Base-by-base conservation (phyloP, 805 yeast genomes). In the Metschnikowia peoriensis region DNA sequence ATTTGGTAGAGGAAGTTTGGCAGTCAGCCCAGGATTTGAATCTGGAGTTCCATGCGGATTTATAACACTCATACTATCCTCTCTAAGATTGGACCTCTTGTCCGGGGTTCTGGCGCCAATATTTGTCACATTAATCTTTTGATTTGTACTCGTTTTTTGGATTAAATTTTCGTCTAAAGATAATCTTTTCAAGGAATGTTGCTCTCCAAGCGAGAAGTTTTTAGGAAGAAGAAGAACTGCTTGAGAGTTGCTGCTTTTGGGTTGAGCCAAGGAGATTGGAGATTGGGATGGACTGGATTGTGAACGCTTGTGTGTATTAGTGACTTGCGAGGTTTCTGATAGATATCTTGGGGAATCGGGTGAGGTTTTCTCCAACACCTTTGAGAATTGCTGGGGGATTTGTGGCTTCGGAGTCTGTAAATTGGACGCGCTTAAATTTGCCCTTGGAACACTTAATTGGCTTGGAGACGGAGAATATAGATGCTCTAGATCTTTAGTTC, bases 171-270 rank as follows among this genome's bases (percentile, higher is more conserved):
- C 53, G 35, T 51, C 54, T 37, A 51, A 27, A 7, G 73, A 67
- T 7, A 61, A 43, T 37, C 71, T 57, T 52, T 71, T 71, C 38
- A 40, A 42, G 6, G 59, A 40, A 17, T 58, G 34, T 60, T 65
- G 57, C 47, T 60, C 52, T 53, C 65, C 64, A 7, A 71, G 62
- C 6, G 78, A 68, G 49, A 75, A 75, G 54, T 75, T 78, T 58
- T 76, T 79, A 0, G 84, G 83, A 46, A 80, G 69, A 45, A 80
- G 64, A 28, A 80, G 70, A 17, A 80, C 80, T 1, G 84, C 81
- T 38, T 70, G 76, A 12, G 76, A 66, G n/a, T 70, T 60, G 35
- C 29, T 47, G 34, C 41, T 44, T 41, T 49, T 57, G 9, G 54
- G 35, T 12, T 49, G 57, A n/a, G 39, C 52, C 28, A 49, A 49